Conservation (phyloP, 306 rosid species). For the Cucurbita pepo region DNA sequence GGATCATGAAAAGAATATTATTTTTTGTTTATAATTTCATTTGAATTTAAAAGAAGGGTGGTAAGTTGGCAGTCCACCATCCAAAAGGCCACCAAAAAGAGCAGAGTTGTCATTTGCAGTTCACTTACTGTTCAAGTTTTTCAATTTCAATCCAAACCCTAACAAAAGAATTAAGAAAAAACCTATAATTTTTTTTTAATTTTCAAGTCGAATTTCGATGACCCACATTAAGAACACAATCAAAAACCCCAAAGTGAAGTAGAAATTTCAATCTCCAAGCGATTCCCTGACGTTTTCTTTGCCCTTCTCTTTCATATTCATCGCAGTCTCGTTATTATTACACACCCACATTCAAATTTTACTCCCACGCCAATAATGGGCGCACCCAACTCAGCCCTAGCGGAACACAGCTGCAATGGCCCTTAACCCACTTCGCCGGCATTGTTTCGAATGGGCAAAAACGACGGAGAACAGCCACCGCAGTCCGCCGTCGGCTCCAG, state of each 20-base stretch:
- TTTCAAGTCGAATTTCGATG: background rate
- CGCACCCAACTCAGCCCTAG: constrained; percentile 11
- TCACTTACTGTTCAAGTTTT: constrained; percentile 4
- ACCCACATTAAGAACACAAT: background rate
- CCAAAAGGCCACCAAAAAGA: background rate
- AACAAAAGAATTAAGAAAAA: background rate
- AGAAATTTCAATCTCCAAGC: constrained; percentile 1
- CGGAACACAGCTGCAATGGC: constrained; percentile 21
- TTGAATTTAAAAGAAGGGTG: background rate
- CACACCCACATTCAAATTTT: constrained; percentile 3
- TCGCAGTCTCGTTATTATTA: background rate
- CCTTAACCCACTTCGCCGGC: constrained; percentile 26
- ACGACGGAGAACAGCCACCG: constrained; percentile 37
- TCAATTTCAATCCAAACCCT: constrained; percentile 7
- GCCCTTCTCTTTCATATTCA: background rate
- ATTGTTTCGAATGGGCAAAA: constrained; percentile 65
- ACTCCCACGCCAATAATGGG: constrained; percentile 25
- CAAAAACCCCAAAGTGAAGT: background rate
- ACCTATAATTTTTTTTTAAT: background rate
- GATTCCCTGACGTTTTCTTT: background rate
- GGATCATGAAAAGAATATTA: too few relatives aligned
- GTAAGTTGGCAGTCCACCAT: constrained; percentile 1
- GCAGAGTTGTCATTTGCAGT: constrained; percentile 8
- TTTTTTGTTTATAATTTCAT: too few relatives aligned
- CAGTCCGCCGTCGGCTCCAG: constrained; percentile 19